Evolutionary conservation across 208 protist genomes (phyloP).

Genomic region (Wallacemonas sp.): DNA sequence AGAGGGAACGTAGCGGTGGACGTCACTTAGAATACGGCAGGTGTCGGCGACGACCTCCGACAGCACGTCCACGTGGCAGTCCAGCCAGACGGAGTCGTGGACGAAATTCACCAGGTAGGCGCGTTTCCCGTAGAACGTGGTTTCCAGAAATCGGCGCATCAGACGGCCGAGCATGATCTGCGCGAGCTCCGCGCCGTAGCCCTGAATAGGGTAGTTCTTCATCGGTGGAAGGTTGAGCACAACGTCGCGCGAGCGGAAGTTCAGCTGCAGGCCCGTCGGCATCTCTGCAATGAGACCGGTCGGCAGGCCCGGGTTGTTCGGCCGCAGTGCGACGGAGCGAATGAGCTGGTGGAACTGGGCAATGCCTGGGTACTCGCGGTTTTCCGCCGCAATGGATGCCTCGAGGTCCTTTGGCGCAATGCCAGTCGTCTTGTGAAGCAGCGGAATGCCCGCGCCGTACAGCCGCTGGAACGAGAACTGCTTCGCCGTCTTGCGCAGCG

Average conservation of each 20-base stretch:
- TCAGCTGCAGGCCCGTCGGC: conserved; percentile 76
- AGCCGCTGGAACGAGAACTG: conserved; percentile 90
- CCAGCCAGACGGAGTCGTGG: conserved; percentile 90
- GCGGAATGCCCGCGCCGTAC: conserved; percentile 78
- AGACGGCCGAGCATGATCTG: conserved; percentile 90
- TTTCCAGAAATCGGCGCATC: conserved; percentile 65
- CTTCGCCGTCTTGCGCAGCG: conserved; percentile 84
- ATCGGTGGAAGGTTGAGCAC: conserved; percentile 79
- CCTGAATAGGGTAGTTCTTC: conserved; percentile 91
- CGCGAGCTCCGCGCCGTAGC: conserved; percentile 84
- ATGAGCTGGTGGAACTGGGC: conserved; percentile 62
- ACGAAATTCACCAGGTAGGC: conserved; percentile 87
- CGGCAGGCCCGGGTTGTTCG: conserved; percentile 81
- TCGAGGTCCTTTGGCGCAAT: conserved; percentile 71
- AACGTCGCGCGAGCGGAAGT: conserved; percentile 72
- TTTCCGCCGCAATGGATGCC: conserved; percentile 62
- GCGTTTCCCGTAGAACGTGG: conserved; percentile 59
- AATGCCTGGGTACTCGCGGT: conserved; percentile 79
- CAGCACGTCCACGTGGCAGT: conserved; percentile 83
- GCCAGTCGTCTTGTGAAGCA: conserved; percentile 87
- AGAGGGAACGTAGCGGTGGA: conserved; percentile 72
- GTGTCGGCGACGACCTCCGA: conserved; percentile 62
- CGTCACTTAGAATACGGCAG: conserved; percentile 50
- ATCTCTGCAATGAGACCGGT: conserved; percentile 80
- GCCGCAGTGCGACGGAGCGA: conserved; percentile 68